Conservation (phyloP, 2,329 filamentous ascomycete genomes). For the Penicillium palitans region DNA sequence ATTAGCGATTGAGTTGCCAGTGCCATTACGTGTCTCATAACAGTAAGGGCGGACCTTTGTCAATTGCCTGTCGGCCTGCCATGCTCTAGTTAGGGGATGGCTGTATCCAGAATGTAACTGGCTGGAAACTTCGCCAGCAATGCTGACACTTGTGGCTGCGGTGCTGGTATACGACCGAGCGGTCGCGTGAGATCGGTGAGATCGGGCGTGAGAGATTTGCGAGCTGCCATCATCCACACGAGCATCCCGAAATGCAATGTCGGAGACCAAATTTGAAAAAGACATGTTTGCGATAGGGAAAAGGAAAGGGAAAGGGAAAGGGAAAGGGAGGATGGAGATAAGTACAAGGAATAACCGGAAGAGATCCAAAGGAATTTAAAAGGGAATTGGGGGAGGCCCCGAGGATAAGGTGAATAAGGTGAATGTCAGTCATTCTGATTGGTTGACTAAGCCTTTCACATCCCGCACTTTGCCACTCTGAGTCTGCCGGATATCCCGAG, state of each 20-base stretch:
- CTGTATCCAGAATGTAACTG: slow-evolving; percentile 82
- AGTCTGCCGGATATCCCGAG: neutral
- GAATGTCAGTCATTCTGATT: slow-evolving; percentile 3
- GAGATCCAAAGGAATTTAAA: neutral
- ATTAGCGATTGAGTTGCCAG: slow-evolving; percentile 1
- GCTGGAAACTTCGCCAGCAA: slow-evolving; percentile 70
- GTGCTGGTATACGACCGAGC: slow-evolving; percentile 50
- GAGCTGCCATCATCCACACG: slow-evolving; percentile 46
- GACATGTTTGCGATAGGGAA: slow-evolving; percentile 40
- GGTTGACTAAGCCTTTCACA: slow-evolving; percentile 2
- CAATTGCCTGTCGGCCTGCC: slow-evolving; percentile 81
- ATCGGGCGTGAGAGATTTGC: slow-evolving; percentile 43
- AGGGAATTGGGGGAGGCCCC: neutral
- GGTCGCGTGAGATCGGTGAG: slow-evolving; percentile 39
- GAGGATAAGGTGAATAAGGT: slow-evolving; percentile 2
- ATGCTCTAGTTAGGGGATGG: slow-evolving; percentile 74
- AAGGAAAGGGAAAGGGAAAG: neutral
- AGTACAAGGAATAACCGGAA: neutral
- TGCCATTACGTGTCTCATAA: neutral
- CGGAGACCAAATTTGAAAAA: slow-evolving; percentile 53
- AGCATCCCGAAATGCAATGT: slow-evolving; percentile 49
- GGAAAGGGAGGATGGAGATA: neutral
- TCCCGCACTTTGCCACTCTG: neutral
- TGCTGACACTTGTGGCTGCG: slow-evolving; percentile 52
- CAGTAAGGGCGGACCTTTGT: slow-evolving; percentile 64